These are phyloP conservation scores for Coniochaeta sp. DNA, from an alignment of 2,329 filamentous ascomycete genomes.

Conservation along the genomic window DNA sequence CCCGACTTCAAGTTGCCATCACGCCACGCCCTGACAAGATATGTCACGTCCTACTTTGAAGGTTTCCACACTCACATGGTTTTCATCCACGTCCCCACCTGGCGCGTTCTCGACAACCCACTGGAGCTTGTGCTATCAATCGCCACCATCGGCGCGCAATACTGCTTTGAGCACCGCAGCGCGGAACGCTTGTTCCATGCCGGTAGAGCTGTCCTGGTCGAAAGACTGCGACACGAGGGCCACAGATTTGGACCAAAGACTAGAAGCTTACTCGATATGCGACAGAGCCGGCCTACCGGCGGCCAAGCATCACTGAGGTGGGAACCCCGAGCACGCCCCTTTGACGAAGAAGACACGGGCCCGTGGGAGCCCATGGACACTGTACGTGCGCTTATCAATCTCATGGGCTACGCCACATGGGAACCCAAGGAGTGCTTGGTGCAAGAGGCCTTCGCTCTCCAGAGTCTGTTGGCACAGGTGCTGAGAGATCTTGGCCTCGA, in stretches of 20 bases:
- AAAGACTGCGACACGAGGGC: conserved; percentile 17
- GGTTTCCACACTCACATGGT: conserved; percentile 30
- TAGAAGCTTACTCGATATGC: conserved; percentile 14
- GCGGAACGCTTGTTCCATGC: conserved; percentile 25
- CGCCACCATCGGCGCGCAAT: conserved; percentile 26
- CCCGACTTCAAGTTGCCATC: conserved; percentile 20
- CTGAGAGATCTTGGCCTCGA: conserved; percentile 24
- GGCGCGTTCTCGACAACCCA: conserved; percentile 20
- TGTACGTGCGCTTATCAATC: conserved; percentile 22
- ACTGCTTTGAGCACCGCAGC: conserved; percentile 27
- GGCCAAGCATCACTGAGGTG: neutral
- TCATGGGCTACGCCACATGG: conserved; percentile 31
- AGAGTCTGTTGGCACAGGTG: conserved; percentile 23
- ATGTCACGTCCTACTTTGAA: conserved; percentile 26
- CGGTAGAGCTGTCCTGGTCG: conserved; percentile 21
- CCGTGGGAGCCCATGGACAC: conserved; percentile 23
- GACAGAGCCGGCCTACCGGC: conserved; percentile 2
- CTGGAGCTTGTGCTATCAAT: conserved; percentile 24
- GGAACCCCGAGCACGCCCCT: neutral
- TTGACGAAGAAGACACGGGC: conserved; percentile 4
- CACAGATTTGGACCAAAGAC: conserved; percentile 17
- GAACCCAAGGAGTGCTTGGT: conserved; percentile 22
- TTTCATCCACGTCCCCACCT: conserved; percentile 27
- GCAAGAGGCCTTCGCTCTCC: conserved; percentile 25
- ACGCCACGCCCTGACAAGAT: conserved; percentile 25